These are phyloP conservation scores for Saposhnikovia divaricata DNA, from an alignment of 129 eudicot genomes.

Conservation along the genomic window DNA sequence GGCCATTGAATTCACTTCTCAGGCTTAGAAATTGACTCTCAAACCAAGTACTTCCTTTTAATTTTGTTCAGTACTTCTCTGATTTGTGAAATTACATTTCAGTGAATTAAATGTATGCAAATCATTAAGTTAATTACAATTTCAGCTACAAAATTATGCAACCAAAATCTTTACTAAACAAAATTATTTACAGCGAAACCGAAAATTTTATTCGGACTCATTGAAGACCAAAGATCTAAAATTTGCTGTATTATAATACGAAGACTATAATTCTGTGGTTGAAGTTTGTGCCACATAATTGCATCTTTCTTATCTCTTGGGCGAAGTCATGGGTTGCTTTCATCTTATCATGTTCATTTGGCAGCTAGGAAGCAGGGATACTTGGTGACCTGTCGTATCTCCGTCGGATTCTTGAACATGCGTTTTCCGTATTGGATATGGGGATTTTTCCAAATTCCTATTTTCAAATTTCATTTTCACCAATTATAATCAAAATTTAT, in stretches of 20 bases:
- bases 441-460: no score
- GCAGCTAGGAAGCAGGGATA: background rate
- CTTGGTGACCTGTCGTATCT: no score
- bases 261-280: background rate
- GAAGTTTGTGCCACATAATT: background rate
- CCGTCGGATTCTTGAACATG: no score
- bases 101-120: no score
- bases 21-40: background rate
- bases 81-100: no score
- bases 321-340: background rate
- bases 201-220: no score
- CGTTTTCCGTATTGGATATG: no score
- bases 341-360: background rate
- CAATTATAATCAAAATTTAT: no score
- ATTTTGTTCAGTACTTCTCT: background rate
- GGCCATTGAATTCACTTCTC: constrained; percentile 12
- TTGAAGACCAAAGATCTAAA: background rate
- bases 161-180: no score
- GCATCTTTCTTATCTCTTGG: background rate
- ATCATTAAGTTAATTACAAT: background rate
- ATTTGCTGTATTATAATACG: background rate
- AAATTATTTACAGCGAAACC: background rate
- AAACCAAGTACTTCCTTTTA: background rate
- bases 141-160: no score
- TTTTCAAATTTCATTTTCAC: no score